Percentiles rank a stretch among this genome's conserved stretches.
These are phyloP conservation scores for Pelargonium australe DNA, from an alignment of 441 rosid species.

Conservation along the genomic window DNA sequence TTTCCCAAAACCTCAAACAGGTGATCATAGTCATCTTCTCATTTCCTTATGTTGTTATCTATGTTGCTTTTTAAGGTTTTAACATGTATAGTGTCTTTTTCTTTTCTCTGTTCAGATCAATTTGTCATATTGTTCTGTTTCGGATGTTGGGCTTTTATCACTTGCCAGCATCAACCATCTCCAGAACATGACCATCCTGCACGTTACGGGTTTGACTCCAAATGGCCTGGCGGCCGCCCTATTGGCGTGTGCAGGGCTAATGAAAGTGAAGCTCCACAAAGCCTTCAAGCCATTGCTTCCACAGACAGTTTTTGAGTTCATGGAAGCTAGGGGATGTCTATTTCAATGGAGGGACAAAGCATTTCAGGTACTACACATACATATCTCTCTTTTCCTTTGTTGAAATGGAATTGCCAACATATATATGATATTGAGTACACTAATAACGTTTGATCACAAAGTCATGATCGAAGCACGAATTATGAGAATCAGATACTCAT, in stretches of 20 bases:
- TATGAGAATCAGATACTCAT: too few species aligned
- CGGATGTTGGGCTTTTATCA: slow-evolving; percentile 27
- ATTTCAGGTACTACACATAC: slow-evolving; percentile 16
- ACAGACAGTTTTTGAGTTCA: slow-evolving; percentile 16
- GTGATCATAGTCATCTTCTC: slow-evolving; percentile 4
- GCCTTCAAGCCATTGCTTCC: slow-evolving; percentile 23
- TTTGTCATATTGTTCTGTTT: slow-evolving; percentile 28
- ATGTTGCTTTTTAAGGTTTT: neutral
- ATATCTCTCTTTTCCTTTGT: too few species aligned
- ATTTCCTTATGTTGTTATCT: too few species aligned
- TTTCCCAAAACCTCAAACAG: slow-evolving; percentile 30
- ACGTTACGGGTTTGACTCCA: slow-evolving; percentile 25
- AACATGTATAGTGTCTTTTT: neutral
- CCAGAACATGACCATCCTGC: slow-evolving; percentile 31
- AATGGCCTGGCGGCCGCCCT: slow-evolving; percentile 30
- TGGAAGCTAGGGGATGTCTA: slow-evolving; percentile 26
- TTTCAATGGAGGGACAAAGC: slow-evolving; percentile 31
- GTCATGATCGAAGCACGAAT: too few species aligned
- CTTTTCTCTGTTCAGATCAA: slow-evolving; percentile 22
- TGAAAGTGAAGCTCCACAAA: slow-evolving; percentile 27
- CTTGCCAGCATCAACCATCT: slow-evolving; percentile 23
- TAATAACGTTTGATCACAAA: too few species aligned
- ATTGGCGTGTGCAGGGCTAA: slow-evolving; percentile 24
- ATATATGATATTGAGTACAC: too few species aligned
- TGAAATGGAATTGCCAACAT: too few species aligned